phyloP scores from a whole-genome alignment of 495 filamentous ascomycete genomes.

The Cairneyella variabilis region DNA sequence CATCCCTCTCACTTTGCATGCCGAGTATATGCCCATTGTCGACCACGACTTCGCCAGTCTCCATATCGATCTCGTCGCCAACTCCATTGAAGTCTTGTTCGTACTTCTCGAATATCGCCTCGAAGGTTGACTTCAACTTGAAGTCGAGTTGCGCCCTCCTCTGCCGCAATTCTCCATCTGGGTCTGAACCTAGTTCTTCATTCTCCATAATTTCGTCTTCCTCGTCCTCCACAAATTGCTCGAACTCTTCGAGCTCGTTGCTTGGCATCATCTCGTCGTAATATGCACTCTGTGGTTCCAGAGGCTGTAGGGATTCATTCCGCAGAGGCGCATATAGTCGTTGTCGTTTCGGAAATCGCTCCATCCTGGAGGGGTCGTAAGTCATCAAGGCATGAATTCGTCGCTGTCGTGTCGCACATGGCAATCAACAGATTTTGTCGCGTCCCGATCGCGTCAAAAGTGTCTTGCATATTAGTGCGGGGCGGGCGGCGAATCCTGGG shows the following conservation, averaged over 20 bases:
- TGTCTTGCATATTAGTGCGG: not conserved
- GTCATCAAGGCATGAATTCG: not conserved
- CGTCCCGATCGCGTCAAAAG: not conserved
- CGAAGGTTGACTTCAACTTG: constrained; percentile 75
- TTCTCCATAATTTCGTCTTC: constrained; percentile 37
- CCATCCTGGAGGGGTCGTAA: constrained; percentile 39
- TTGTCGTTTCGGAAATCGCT: constrained; percentile 54
- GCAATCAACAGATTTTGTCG: not conserved
- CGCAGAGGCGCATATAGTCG: constrained; percentile 38
- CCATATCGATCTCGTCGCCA: constrained; percentile 77
- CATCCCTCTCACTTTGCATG: constrained; percentile 50
- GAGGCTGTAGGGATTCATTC: constrained; percentile 12
- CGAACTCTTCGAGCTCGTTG: constrained; percentile 27
- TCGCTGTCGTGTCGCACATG: not conserved
- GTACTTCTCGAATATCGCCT: constrained; percentile 87
- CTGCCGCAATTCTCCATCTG: constrained; percentile 47
- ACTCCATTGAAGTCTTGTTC: constrained; percentile 73
- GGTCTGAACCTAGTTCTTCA: constrained; percentile 41
- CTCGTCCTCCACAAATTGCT: constrained; percentile 26
- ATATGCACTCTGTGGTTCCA: constrained; percentile 3
- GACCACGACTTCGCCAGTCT: constrained; percentile 73
- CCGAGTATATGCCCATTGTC: constrained; percentile 78
- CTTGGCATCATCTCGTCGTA: constrained; percentile 18
- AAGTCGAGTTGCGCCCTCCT: constrained; percentile 55
- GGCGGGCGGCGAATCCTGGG: not conserved